Evolutionary conservation across 179 eudicot genomes (phyloP).

Genomic region (Dionaea muscipula): DNA sequence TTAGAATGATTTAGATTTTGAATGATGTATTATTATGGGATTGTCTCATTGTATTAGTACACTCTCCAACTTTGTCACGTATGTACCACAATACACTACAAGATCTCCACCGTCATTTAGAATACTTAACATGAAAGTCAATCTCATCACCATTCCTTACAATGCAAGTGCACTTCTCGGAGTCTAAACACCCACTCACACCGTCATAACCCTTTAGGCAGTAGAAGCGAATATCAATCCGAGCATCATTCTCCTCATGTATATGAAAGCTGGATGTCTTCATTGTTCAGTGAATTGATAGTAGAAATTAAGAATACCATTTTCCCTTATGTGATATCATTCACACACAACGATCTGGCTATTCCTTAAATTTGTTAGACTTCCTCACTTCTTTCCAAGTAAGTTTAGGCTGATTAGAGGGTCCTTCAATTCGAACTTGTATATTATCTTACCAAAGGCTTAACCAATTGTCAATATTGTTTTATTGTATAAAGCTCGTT

Average conservation of each 20-base stretch:
- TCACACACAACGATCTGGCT: constrained; percentile 34
- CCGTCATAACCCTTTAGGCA: constrained; percentile 61
- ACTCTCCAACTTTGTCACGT: too few species aligned
- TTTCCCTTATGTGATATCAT: constrained; percentile 47
- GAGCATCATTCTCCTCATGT: constrained; percentile 48
- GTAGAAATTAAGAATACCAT: constrained; percentile 40
- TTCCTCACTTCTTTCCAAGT: constrained; percentile 62
- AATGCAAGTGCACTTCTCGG: constrained; percentile 44
- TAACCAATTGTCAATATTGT: constrained; percentile 28
- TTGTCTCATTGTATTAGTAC: too few species aligned
- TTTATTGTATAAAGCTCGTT: constrained; percentile 56
- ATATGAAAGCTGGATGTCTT: constrained; percentile 48
- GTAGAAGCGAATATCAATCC: constrained; percentile 31
- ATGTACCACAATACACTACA: too few species aligned
- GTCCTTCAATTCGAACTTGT: constrained; percentile 54
- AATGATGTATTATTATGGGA: too few species aligned
- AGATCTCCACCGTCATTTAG: too few species aligned
- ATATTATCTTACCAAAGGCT: constrained; percentile 46
- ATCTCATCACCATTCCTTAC: constrained; percentile 56
- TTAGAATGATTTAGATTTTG: too few species aligned
- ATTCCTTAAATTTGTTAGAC: constrained; percentile 29
- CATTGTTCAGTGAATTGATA: constrained; percentile 51
- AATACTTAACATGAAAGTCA: too few species aligned
- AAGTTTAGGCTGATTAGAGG: constrained; percentile 55
- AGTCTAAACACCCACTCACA: constrained; percentile 39